Conservation (phyloP, 371 early-diverging fungal genomes). For the Mucor circinelloides region DNA sequence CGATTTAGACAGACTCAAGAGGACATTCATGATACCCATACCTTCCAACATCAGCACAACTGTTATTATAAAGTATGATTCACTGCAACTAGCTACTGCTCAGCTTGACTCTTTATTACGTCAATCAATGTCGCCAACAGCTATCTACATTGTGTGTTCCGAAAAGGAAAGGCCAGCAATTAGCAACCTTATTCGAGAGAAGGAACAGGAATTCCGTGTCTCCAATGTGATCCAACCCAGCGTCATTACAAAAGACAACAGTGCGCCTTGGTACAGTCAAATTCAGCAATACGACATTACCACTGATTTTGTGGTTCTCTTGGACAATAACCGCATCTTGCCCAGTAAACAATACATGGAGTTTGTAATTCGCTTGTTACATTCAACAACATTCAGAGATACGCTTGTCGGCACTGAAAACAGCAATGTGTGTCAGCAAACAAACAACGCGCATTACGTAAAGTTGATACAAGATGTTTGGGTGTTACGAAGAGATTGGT, state of each 20-base stretch:
- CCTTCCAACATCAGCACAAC: slow-evolving; percentile 16
- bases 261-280: neutral
- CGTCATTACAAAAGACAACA: neutral
- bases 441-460: slow-evolving; percentile 13
- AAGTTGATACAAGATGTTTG: slow-evolving; percentile 28
- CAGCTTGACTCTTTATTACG: slow-evolving; percentile 15
- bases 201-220: neutral
- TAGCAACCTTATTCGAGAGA: neutral
- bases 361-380: slow-evolving; percentile 31
- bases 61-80: neutral
- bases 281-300: neutral
- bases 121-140: neutral
- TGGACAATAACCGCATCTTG: neutral
- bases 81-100: neutral
- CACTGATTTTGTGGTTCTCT: slow-evolving; percentile 1
- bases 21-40: slow-evolving; percentile 27
- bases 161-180: neutral
- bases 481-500: slow-evolving; percentile 39
- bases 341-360: slow-evolving; percentile 10
- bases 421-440: neutral
- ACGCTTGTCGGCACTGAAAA: slow-evolving; percentile 13
- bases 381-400: slow-evolving; percentile 15
- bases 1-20: slow-evolving; percentile 21
- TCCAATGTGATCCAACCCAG: neutral
- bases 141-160: slow-evolving; percentile 8